Percentiles rank a stretch among this genome's conserved stretches.
These are phyloP conservation scores for Penicillium sp. DNA, from an alignment of 2,329 filamentous ascomycete species.

Conservation along the genomic window DNA sequence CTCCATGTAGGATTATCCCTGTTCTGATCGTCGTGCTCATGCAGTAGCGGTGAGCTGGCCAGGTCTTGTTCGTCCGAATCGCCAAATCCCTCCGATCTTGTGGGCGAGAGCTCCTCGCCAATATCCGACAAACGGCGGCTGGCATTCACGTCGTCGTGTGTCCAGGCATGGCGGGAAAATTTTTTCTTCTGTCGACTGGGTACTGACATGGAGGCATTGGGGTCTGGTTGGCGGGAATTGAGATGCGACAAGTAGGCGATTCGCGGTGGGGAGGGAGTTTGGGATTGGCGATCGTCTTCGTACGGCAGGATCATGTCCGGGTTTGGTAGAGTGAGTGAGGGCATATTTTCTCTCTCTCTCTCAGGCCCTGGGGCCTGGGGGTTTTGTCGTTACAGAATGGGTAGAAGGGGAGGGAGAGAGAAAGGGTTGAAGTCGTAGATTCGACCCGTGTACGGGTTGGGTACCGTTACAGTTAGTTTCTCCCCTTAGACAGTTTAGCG, in stretches of 20 bases:
- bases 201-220: conserved; percentile 11
- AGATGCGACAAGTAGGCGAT: conserved; percentile 47
- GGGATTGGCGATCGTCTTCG: conserved; percentile 54
- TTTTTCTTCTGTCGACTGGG: conserved; percentile 25
- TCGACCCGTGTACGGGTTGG: neutral
- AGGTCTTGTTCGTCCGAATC: conserved; percentile 8
- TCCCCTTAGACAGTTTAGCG: conserved; percentile 25
- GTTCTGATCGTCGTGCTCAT: conserved; percentile 57
- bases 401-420: neutral
- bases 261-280: conserved; percentile 51
- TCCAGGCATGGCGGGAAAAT: conserved; percentile 36
- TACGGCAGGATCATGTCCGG: conserved; percentile 92
- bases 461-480: conserved; percentile 3
- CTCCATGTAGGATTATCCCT: conserved; percentile 39
- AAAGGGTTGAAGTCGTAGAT: conserved; percentile 4
- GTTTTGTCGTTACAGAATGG: neutral
- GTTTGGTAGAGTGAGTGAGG: conserved; percentile 84
- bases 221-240: conserved; percentile 34
- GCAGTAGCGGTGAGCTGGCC: conserved; percentile 12
- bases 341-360: conserved; percentile 44
- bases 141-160: conserved; percentile 37
- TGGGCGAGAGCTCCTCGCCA: conserved; percentile 41
- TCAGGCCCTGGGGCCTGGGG: conserved; percentile 11
- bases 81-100: conserved; percentile 22
- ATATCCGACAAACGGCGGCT: conserved; percentile 47